phyloP scores from a whole-genome alignment of 2,329 filamentous ascomycete species.

The Remersonia thermophila region DNA sequence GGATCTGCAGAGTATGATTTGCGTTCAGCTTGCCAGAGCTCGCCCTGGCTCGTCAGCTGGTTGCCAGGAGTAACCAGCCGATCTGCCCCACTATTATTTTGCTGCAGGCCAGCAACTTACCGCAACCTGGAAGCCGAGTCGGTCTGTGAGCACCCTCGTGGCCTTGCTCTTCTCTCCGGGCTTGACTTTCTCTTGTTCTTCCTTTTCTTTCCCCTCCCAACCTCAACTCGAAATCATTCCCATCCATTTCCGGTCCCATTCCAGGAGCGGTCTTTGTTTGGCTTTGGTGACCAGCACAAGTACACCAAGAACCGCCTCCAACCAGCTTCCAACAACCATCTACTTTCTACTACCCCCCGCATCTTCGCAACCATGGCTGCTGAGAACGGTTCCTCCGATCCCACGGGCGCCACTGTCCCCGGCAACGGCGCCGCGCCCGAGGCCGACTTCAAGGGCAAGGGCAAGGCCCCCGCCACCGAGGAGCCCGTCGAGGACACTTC shows the following conservation, averaged over 20 bases:
- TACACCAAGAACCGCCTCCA: neutral
- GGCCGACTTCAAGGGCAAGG: conserved; percentile 61
- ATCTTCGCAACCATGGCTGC: conserved; percentile 27
- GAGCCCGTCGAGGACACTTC: conserved; percentile 44
- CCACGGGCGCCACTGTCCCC: conserved; percentile 27
- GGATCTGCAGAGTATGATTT: too few species aligned
- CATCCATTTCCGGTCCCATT: neutral
- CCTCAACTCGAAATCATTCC: neutral
- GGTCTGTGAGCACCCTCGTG: conserved; percentile 5
- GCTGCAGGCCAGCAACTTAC: conserved; percentile 3
- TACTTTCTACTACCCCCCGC: neutral
- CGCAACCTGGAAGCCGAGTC: conserved; percentile 3
- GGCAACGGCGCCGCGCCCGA: conserved; percentile 16
- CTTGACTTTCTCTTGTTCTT: conserved; percentile 4
- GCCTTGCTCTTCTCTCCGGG: neutral
- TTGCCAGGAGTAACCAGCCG: conserved; percentile 15
- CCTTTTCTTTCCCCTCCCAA: conserved; percentile 2
- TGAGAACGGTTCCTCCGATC: conserved; percentile 36
- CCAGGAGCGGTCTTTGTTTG: neutral
- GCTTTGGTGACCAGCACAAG: too few species aligned
- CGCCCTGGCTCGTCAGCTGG: conserved; percentile 13
- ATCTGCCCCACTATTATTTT: conserved; percentile 12
- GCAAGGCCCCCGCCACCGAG: conserved; percentile 54
- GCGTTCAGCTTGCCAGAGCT: neutral
- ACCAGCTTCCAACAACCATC: conserved; percentile 10